A percentile compares a stretch with the other conserved stretches of the same genome.
Conservation (phyloP, 2,329 filamentous ascomycete genomes). For the Dactylella cylindrospora region DNA sequence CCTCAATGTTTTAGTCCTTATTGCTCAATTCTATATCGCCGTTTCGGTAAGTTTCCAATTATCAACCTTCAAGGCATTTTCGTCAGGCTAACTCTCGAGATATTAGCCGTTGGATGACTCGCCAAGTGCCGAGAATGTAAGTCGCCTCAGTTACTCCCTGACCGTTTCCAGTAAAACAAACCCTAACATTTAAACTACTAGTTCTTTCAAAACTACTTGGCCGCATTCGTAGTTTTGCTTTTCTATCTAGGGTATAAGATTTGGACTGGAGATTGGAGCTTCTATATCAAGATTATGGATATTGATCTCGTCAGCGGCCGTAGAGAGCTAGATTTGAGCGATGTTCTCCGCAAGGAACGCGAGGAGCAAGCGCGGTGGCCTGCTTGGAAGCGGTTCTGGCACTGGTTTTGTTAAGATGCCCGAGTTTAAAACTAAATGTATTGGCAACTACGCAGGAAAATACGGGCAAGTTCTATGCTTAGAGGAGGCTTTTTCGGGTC, state of each 20-base stretch:
- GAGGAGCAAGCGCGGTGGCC: constrained; percentile 27
- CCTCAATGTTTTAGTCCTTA: constrained; percentile 60
- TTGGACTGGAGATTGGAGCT: constrained; percentile 64
- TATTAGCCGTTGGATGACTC: constrained; percentile 21
- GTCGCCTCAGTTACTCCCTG: constrained; percentile 9
- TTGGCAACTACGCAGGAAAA: too few relatives aligned
- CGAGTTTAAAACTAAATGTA: too few relatives aligned
- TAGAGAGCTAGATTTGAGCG: constrained; percentile 26
- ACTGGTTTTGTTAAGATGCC: constrained; percentile 30
- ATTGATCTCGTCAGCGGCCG: constrained; percentile 69
- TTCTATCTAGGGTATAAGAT: constrained; percentile 62
- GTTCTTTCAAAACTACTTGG: constrained; percentile 62
- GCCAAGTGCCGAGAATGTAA: constrained; percentile 23
- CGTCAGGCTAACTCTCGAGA: background rate
- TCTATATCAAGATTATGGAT: constrained; percentile 56
- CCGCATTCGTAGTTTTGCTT: constrained; percentile 58
- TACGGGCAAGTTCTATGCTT: too few relatives aligned
- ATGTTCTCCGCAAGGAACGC: constrained; percentile 18
- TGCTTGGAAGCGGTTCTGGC: constrained; percentile 24
- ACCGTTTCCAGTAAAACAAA: constrained; percentile 50
- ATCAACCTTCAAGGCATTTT: background rate
- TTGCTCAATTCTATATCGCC: constrained; percentile 57
- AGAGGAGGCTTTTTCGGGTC: too few relatives aligned
- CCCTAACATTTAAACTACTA: constrained; percentile 45
- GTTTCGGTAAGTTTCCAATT: constrained; percentile 17